A percentile compares a stretch with the other conserved stretches of the same genome.
Evolutionary conservation across 352 stramenopile species (phyloP).

Genomic region (Thalassiosira allenii): DNA sequence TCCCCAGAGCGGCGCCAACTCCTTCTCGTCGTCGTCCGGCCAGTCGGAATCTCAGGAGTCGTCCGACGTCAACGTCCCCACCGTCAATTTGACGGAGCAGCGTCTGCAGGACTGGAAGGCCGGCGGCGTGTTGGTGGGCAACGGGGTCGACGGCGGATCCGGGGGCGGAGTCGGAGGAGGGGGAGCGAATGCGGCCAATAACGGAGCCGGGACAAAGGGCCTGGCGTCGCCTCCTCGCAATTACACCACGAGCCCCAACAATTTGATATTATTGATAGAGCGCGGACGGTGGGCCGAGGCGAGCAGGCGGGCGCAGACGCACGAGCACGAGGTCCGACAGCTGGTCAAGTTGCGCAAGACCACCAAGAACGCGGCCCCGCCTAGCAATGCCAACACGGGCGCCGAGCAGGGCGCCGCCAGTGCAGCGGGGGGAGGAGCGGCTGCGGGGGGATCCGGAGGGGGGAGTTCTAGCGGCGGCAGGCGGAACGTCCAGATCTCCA

Average conservation of each 20-base stretch:
- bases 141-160: neutral
- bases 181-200: constrained; percentile 7
- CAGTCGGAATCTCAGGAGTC: neutral
- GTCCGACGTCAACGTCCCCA: neutral
- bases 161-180: neutral
- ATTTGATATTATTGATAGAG: constrained; percentile 71
- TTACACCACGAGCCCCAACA: constrained; percentile 22
- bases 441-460: neutral
- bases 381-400: neutral
- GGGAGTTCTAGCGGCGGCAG: neutral
- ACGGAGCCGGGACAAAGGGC: neutral
- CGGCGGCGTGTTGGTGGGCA: neutral
- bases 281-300: constrained; percentile 68
- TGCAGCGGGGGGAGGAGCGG: neutral
- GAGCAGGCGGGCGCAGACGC: constrained; percentile 53
- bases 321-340: constrained; percentile 70
- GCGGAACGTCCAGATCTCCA: constrained; percentile 42
- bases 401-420: neutral
- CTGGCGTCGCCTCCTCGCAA: neutral
- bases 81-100: constrained; percentile 32
- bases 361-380: constrained; percentile 16
- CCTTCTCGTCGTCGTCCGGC: neutral
- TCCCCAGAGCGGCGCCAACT: too few relatives aligned
- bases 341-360: constrained; percentile 58
- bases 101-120: constrained; percentile 25